Conservation (phyloP, 345 rosid species). For the Boechera divaricarpa region DNA sequence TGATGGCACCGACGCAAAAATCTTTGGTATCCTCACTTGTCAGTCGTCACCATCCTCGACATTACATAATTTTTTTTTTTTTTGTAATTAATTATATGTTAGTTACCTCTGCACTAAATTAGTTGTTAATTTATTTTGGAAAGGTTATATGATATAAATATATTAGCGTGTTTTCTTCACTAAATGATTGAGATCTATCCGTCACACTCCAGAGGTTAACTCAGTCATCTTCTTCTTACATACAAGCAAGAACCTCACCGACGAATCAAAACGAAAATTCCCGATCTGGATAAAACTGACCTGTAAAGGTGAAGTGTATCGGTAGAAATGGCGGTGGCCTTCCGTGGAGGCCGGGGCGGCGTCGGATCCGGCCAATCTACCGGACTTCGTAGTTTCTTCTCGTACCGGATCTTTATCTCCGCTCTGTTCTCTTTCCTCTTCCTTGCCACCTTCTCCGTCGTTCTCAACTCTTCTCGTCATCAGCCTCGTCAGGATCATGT, state of each 20-base stretch:
- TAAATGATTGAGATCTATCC: constrained; percentile 46
- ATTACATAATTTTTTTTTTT: background rate
- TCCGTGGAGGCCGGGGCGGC: constrained; percentile 67
- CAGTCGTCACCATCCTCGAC: constrained; percentile 2
- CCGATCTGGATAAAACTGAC: constrained; percentile 26
- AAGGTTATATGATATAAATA: background rate
- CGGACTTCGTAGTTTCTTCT: constrained; percentile 66
- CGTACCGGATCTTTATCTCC: constrained; percentile 83
- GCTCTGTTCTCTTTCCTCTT: constrained; percentile 82
- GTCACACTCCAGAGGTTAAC: constrained; percentile 38
- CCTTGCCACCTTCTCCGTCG: constrained; percentile 75
- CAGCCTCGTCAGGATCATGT: constrained; percentile 53
- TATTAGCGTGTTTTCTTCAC: constrained; percentile 34
- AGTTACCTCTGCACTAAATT: constrained; percentile 34
- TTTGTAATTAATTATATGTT: background rate
- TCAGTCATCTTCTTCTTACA: constrained; percentile 13
- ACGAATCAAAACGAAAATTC: constrained; percentile 11
- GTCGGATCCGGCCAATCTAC: constrained; percentile 55
- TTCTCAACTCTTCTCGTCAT: constrained; percentile 65
- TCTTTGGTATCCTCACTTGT: background rate
- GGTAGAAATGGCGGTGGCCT: constrained; percentile 73
- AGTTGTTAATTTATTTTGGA: background rate
- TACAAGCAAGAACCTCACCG: constrained; percentile 28
- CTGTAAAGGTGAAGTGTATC: constrained; percentile 26
- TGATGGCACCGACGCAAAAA: constrained; percentile 41